Base-by-base conservation (phyloP, 2,329 filamentous ascomycete species). In the Ambrosiella xylebori region DNA sequence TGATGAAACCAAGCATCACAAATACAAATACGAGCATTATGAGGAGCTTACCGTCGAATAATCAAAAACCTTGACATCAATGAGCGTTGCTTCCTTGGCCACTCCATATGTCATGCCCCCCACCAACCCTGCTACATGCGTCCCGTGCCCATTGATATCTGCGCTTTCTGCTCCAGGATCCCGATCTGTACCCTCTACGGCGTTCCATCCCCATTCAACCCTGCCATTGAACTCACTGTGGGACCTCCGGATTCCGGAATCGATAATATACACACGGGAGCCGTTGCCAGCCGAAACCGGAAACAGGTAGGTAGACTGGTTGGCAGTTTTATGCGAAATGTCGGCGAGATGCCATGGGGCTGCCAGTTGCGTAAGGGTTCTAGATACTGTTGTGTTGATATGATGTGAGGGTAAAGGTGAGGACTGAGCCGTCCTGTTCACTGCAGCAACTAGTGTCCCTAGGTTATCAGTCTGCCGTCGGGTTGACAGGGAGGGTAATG, bases 61-160 rank as follows among this genome's bases (percentile, higher is more conserved):
- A 66, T 65, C 67, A 7, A 76, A 69, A 12, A 77, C 73, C 67
- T 76, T 76, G 59, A 76, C 69, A 8, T 70, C 73, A 47, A 72
- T 67, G 36, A 76, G 64, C 15, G 62, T 68, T 1, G 68, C 66
- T 64, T 70, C 69, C 66, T 75, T 76, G 13, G 73, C 72, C 11
- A 76, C 67, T 54, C 69, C 69, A 6, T 66, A 69, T 0, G 65
- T 65, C 41, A 61, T 63, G 53, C 66, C 67, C n/a, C 67, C 68
- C 13, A 69, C 65, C 11, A 67, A 68, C 1, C 67, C 67, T 2
- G 69, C 65, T 17, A 69, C 67, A 35, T 70, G 68, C 8, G 73
- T 74, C 41, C 71, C 73, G 62, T 75, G 73, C 12, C 73, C 72
- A 53, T 71, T 65, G 7, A 66, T 65, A n/a, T 68, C 67, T 4